These are phyloP conservation scores for Rhododendron griersonianum DNA, from an alignment of 148 eudicot genomes.

Conservation along the genomic window DNA sequence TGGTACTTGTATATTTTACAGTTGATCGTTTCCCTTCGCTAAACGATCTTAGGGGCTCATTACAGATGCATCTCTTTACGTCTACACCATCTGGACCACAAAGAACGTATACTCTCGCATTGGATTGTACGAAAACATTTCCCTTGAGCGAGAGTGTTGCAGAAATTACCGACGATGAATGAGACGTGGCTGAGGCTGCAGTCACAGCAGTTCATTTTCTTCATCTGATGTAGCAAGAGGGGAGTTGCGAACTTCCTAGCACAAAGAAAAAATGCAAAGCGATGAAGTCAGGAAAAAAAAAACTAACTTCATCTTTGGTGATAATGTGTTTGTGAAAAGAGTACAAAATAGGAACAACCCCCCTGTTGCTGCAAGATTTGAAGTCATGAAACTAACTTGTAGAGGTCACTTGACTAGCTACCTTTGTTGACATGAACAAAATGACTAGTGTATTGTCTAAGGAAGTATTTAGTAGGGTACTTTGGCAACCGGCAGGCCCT, in stretches of 20 bases:
- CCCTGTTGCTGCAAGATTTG: too few relatives aligned
- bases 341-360: not conserved
- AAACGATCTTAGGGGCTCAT: not conserved
- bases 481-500: not conserved
- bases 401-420: not conserved
- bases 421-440: not conserved
- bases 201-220: conserved; percentile 20
- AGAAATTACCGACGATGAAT: conserved; percentile 17
- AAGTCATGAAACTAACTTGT: too few relatives aligned
- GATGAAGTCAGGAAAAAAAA: not conserved
- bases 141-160: not conserved
- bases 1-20: conserved; percentile 4
- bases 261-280: not conserved
- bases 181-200: conserved; percentile 13
- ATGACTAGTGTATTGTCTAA: not conserved
- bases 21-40: not conserved
- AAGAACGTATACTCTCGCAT: not conserved
- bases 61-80: not conserved
- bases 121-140: not conserved
- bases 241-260: conserved; percentile 17
- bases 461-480: not conserved
- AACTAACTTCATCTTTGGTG: not conserved
- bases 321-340: not conserved
- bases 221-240: conserved; percentile 14
- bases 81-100: not conserved